A percentile compares a stretch with the other conserved stretches of the same genome.
Evolutionary conservation across 305 asterid species (phyloP).

Genomic region (Fraxinus latifolia): DNA sequence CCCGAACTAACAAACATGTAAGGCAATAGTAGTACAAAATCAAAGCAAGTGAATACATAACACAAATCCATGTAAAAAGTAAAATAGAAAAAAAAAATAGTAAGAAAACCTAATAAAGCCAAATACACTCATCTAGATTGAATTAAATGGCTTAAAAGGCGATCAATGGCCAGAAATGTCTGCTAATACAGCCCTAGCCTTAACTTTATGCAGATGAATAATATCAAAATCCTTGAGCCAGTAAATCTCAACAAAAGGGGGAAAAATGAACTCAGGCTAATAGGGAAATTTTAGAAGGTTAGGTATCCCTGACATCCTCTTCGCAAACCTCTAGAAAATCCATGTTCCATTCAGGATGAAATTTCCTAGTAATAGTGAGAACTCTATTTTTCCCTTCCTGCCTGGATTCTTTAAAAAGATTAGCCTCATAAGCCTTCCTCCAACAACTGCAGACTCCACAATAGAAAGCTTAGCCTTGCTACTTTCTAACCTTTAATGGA

Average conservation of each 20-base stretch:
- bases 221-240: not conserved
- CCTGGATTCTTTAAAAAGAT: not conserved
- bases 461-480: not conserved
- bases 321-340: not conserved
- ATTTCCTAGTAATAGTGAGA: not conserved
- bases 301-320: not conserved
- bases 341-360: not conserved
- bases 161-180: not conserved
- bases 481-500: not conserved
- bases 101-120: not conserved
- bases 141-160: not conserved
- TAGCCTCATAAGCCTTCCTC: not conserved
- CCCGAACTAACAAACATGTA: not conserved
- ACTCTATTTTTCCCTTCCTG: not conserved
- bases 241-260: not conserved
- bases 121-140: not conserved
- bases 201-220: not conserved
- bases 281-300: not conserved
- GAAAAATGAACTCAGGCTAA: not conserved
- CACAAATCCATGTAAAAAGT: not conserved
- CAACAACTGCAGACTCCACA: not conserved
- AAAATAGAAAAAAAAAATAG: not conserved
- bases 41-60: not conserved
- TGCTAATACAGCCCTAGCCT: not conserved
- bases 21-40: too few species aligned